phyloP scores from a whole-genome alignment of 2,329 filamentous ascomycete genomes.

The Aspergillus tubingensis region DNA sequence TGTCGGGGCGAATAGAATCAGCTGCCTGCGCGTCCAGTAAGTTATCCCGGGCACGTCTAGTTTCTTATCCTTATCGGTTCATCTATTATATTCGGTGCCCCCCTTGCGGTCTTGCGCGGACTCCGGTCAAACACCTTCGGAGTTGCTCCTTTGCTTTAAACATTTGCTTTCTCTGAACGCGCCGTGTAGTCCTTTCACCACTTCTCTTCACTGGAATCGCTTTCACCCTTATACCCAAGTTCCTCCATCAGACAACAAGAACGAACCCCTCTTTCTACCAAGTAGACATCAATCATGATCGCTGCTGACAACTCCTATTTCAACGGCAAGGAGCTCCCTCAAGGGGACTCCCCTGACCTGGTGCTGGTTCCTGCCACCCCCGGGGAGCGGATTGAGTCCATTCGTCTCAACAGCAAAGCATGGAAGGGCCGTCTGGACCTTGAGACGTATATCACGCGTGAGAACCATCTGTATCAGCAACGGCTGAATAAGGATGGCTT shows the following conservation, averaged over 20 bases:
- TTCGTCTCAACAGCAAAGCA: conserved; percentile 55
- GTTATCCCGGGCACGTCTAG: background rate
- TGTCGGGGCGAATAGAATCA: background rate
- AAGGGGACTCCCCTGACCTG: conserved; percentile 53
- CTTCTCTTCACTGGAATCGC: background rate
- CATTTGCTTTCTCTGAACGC: background rate
- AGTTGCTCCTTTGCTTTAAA: background rate
- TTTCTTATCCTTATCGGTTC: background rate
- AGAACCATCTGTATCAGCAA: conserved; percentile 55
- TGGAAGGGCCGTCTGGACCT: conserved; percentile 60
- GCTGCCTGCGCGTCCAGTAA: background rate
- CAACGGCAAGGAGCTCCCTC: conserved; percentile 42
- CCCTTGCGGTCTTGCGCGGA: conserved; percentile 1
- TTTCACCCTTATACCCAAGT: background rate
- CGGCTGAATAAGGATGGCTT: conserved; percentile 57
- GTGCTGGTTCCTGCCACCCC: conserved; percentile 57
- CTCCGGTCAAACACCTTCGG: conserved; percentile 2
- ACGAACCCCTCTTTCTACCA: background rate
- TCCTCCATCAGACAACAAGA: background rate
- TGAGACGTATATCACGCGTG: conserved; percentile 60
- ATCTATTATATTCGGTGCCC: background rate
- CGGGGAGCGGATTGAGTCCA: conserved; percentile 55
- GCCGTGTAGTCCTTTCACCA: background rate
- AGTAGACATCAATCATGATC: conserved; percentile 38
- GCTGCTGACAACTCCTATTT: conserved; percentile 31